Base-by-base conservation (phyloP, 768 basidiomycete genomes). In the Pholiota molesta region DNA sequence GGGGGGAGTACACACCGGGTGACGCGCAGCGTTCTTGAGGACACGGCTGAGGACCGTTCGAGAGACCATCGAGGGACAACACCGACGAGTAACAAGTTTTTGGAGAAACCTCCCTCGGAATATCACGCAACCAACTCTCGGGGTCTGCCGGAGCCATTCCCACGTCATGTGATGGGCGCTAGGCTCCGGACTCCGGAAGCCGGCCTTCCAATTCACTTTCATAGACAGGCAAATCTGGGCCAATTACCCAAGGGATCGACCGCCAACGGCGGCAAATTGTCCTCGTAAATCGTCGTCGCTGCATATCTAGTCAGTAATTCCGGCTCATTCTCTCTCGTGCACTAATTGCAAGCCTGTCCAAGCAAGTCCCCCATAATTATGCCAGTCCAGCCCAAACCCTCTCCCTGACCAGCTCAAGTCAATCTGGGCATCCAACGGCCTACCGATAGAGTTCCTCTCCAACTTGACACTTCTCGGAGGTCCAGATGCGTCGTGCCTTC, bases 401-500 rank as follows among this genome's bases (percentile, higher is more conserved):
- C 53, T 55, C 2, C 53, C 33, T 40, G 53, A 55, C 1, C 19
- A 55, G 9, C 37, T 57, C 28, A 53, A 51, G 28, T 56, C 55
- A 6, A 59, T 83, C 5, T 85, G 84, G 84, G 65, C 73, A 28
- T 73, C 76, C 1, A 69, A 72, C 21, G 77, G 74, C 31, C 55
- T 45, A 0, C 39, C 55, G 11, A 29, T 31, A 17, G 37, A 40
- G 13, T 57, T 57, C n/a, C 55, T 57, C 40, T 26, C 19, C 21
- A 57, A 57, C 16, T 42, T 57, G 23, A n/a, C 19, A 14, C 28
- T 57, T 19, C 3, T 53, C 11, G 73, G 73, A 16, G 66, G 77
- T 39, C 74, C 84, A 9, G 79, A 84, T 64, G 71, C 73, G 5
- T 75, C 78, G 73, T 86, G 6, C 74, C 82, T 53, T 87, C 86